These are phyloP conservation scores for Chlamydomonas urium DNA, from an alignment of 139 green algal species.

Conservation along the genomic window DNA sequence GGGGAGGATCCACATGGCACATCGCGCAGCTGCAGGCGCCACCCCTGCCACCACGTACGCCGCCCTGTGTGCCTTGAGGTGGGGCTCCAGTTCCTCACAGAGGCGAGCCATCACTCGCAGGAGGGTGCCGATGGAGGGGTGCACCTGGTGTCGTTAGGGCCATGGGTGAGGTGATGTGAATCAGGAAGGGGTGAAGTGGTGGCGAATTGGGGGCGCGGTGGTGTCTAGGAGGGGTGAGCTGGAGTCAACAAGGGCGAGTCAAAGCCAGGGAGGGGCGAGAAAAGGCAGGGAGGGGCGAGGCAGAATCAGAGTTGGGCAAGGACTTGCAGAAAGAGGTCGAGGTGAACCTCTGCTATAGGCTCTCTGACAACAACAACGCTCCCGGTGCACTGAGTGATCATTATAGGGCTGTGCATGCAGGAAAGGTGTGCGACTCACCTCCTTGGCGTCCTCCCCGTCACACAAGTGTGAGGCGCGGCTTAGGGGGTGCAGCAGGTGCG, in stretches of 20 bases:
- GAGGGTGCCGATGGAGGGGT: slow-evolving; percentile 13
- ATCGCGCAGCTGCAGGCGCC: slow-evolving; percentile 36
- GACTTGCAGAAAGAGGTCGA: too few species aligned
- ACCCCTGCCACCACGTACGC: slow-evolving; percentile 58
- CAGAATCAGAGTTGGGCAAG: too few species aligned
- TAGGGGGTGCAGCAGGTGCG: slow-evolving; percentile 47
- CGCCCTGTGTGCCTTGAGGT: slow-evolving; percentile 19
- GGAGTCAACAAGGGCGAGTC: too few species aligned
- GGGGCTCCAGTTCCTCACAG: slow-evolving; percentile 49
- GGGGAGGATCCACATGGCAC: slow-evolving; percentile 57
- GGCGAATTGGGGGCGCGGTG: too few species aligned
- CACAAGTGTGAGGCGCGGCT: slow-evolving; percentile 40
- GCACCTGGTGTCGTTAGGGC: slow-evolving; percentile 7
- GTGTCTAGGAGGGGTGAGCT: too few species aligned
- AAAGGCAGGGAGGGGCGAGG: too few species aligned
- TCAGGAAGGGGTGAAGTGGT: too few species aligned
- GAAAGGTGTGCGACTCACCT: slow-evolving; percentile 37
- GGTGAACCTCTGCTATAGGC: too few species aligned
- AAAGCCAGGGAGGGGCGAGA: too few species aligned
- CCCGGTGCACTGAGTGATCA: too few species aligned
- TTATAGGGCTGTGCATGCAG: neutral
- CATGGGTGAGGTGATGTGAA: too few species aligned
- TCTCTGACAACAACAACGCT: too few species aligned
- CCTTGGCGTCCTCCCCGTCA: slow-evolving; percentile 44
- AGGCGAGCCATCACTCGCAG: slow-evolving; percentile 22